Conservation (phyloP, 2,329 filamentous ascomycete species). For the Talaromyces pinophilus region DNA sequence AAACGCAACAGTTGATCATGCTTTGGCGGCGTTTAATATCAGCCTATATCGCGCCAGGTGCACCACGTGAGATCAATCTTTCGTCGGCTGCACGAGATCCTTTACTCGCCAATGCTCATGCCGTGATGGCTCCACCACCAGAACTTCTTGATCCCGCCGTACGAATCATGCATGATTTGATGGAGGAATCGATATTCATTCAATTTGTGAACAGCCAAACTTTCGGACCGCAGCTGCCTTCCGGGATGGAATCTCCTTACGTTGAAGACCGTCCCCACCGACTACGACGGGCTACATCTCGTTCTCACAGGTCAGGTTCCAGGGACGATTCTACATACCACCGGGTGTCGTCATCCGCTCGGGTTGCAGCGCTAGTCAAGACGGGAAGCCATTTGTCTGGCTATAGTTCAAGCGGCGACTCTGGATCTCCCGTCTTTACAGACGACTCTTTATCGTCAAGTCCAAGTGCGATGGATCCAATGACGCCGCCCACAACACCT, state of each 20-base stretch:
- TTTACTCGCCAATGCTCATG: constrained; percentile 65
- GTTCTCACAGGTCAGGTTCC: constrained; percentile 26
- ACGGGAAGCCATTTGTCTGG: constrained; percentile 38
- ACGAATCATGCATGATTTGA: constrained; percentile 86
- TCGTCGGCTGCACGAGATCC: constrained; percentile 81
- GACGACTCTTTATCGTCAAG: constrained; percentile 50
- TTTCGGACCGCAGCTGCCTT: constrained; percentile 50
- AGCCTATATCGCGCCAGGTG: constrained; percentile 84
- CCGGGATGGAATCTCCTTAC: constrained; percentile 47
- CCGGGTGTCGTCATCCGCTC: constrained; percentile 28
- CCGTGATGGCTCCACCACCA: constrained; percentile 67
- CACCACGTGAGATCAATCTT: constrained; percentile 86
- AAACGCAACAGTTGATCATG: constrained; percentile 70
- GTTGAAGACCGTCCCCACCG: constrained; percentile 33
- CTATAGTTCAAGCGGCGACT: constrained; percentile 44
- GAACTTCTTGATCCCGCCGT: constrained; percentile 78
- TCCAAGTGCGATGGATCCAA: constrained; percentile 45
- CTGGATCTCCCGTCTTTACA: constrained; percentile 41
- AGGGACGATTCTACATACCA: constrained; percentile 33
- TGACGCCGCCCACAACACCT: constrained; percentile 55
- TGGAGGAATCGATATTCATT: constrained; percentile 94
- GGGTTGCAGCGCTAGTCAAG: constrained; percentile 36
- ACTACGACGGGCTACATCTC: constrained; percentile 22
- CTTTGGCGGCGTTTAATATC: constrained; percentile 87
- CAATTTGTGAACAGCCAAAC: constrained; percentile 78